Percentiles rank a stretch among this genome's conserved stretches.
Conservation (phyloP, 495 filamentous ascomycete genomes). For the Penicillium argentinense region DNA sequence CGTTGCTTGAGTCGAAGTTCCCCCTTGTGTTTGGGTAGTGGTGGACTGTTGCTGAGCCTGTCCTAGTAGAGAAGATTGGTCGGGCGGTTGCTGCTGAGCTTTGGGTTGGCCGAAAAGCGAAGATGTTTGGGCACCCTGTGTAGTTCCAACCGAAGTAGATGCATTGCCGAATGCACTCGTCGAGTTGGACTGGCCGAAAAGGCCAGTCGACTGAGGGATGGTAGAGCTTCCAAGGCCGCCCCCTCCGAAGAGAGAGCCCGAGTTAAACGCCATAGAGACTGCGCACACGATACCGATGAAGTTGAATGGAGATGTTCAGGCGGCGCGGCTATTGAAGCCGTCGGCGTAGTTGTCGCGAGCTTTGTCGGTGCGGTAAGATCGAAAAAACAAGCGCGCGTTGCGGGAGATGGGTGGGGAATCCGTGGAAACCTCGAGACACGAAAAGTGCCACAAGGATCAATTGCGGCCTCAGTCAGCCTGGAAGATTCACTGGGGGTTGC, state of each 20-base stretch:
- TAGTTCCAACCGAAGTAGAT: conserved; percentile 16
- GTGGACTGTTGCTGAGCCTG: conserved; percentile 27
- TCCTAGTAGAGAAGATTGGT: conserved; percentile 32
- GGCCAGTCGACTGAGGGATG: conserved; percentile 23
- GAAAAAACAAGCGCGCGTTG: no score
- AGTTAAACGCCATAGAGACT: conserved; percentile 24
- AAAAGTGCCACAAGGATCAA: no score
- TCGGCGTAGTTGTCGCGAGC: neutral
- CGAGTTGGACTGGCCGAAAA: conserved; percentile 38
- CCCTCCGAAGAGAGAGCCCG: conserved; percentile 38
- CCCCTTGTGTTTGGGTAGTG: conserved; percentile 17
- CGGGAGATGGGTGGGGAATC: no score
- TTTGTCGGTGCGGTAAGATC: no score
- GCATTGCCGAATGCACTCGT: conserved; percentile 28
- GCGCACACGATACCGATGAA: neutral
- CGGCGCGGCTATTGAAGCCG: neutral
- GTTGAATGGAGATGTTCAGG: neutral
- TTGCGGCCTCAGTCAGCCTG: no score
- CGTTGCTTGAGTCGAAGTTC: conserved; percentile 31
- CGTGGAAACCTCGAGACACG: no score
- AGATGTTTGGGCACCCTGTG: conserved; percentile 25
- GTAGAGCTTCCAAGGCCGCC: conserved; percentile 31
- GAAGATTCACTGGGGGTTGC: no score
- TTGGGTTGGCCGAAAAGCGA: conserved; percentile 34
- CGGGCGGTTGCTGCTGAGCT: conserved; percentile 30